Evolutionary conservation across 495 filamentous ascomycete genomes (phyloP).

Genomic region (Penicillium simplicissimum): DNA sequence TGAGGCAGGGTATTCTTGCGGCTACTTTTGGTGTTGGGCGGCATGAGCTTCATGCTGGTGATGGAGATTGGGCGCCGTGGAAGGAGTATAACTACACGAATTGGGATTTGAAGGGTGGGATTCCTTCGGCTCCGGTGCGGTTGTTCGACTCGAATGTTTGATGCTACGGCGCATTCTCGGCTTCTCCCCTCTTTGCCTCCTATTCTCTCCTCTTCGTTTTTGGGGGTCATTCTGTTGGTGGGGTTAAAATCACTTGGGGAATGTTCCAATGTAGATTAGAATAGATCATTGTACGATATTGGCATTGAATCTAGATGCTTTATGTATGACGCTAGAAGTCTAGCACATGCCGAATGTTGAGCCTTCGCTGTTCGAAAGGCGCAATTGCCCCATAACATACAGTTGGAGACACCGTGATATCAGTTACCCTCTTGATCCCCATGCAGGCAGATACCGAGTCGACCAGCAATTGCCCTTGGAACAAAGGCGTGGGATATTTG

Average conservation of each 20-base stretch:
- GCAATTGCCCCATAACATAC: not conserved
- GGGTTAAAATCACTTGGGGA: not conserved
- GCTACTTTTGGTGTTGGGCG: slow-evolving; percentile 36
- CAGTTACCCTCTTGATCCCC: not conserved
- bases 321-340: not conserved
- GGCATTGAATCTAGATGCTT: slow-evolving; percentile 6
- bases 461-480: not conserved
- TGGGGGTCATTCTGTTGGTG: not conserved
- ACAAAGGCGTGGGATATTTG: not conserved
- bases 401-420: not conserved
- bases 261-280: not conserved
- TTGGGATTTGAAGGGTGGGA: slow-evolving; percentile 41
- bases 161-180: not conserved
- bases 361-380: not conserved
- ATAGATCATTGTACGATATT: slow-evolving; percentile 7
- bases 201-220: not conserved
- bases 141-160: slow-evolving; percentile 13
- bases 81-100: slow-evolving; percentile 14
- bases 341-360: not conserved
- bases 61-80: slow-evolving; percentile 20
- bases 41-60: slow-evolving; percentile 30
- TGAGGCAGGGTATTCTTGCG: slow-evolving; percentile 47
- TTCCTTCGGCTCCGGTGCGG: slow-evolving; percentile 34
- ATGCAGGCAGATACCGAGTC: not conserved
- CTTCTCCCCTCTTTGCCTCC: not conserved